Base-by-base conservation (phyloP, 257 asterid genomes). In the Jacaranda copaia region DNA sequence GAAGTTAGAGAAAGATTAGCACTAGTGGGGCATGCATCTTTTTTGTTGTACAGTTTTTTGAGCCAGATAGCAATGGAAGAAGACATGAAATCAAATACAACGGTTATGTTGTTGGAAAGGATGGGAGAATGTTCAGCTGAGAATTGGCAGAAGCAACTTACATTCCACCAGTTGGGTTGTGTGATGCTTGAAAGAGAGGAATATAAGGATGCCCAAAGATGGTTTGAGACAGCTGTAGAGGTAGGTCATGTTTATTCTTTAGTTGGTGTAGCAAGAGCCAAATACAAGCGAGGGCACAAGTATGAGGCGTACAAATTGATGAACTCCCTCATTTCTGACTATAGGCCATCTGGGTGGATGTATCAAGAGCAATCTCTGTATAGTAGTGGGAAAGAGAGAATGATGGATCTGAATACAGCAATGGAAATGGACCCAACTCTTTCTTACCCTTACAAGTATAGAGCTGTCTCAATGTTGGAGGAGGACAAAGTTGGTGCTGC, bases 391-490 rank as follows among this genome's bases (percentile, higher is more conserved):
- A 85, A 70, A 40, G 96, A 89, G 65, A 89, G 88, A 72, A 63
- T 66, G 38, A 72, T 80, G 87, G 96, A 91, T 82, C 79, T 91
- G 75, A 75, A 81, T 71, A 78, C 83, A 15, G 89, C 97, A 15
- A 89, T 87, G 12, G 92, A 89, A 70, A 68, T 91, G 86, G 91
- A 91, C 76, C 96, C 97, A 18, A 84, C 96, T n/a, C 95, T 91
- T 20, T 80, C 86, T 3, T 91, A 85, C 70, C 97, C 97, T 9
- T 88, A 89, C 83, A 89, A 87, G 83, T 83, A 82, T 69, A 84
- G 90, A 64, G 86, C 97, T 12, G 86, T 87, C 20, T 72, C 84
- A 32, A 63, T 81, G 89, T 77, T 77, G 56, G 86, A 85, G 67
- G 94, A 88, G 42, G 81, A 78, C 3, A 83, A 75, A 73, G 53